Conservation (phyloP, 2,329 filamentous ascomycete genomes). For the Phialophora macrospora region DNA sequence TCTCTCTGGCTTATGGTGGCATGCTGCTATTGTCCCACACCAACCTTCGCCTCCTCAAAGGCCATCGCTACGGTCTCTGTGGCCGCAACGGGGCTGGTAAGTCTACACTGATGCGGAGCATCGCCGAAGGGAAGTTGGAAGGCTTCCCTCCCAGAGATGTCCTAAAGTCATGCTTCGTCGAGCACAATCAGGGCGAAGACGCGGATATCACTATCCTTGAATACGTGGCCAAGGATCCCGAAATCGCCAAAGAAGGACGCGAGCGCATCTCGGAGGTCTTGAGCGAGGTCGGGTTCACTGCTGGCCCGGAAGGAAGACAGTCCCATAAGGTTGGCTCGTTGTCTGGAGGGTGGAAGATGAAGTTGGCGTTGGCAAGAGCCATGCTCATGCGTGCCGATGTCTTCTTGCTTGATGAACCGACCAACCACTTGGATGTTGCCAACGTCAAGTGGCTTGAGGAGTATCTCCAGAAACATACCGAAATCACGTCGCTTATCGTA, state of each 20-base stretch:
- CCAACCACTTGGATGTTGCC: slow-evolving; percentile 94
- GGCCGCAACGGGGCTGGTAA: slow-evolving; percentile 97
- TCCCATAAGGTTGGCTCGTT: slow-evolving; percentile 88
- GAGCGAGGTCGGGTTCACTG: slow-evolving; percentile 89
- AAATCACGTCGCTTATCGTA: slow-evolving; percentile 97
- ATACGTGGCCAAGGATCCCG: slow-evolving; percentile 87
- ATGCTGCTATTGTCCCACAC: slow-evolving; percentile 97
- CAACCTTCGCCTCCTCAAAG: slow-evolving; percentile 90
- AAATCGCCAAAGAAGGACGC: slow-evolving; percentile 75
- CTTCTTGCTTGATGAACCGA: slow-evolving; percentile 94
- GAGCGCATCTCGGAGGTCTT: slow-evolving; percentile 85
- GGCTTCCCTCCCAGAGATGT: slow-evolving; percentile 93
- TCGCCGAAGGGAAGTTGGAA: slow-evolving; percentile 93
- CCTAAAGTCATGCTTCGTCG: slow-evolving; percentile 94
- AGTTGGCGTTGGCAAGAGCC: slow-evolving; percentile 90
- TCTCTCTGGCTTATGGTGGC: slow-evolving; percentile 95
- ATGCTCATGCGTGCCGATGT: slow-evolving; percentile 99
- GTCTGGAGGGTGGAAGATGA: slow-evolving; percentile 99
- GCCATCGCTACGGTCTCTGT: slow-evolving; percentile 95
- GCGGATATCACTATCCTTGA: slow-evolving; percentile 95
- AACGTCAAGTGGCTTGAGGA: slow-evolving; percentile 96
- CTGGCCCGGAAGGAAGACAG: slow-evolving; percentile 87
- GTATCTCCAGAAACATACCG: slow-evolving; percentile 92
- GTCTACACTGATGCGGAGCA: slow-evolving; percentile 98
- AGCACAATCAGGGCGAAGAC: slow-evolving; percentile 98